A percentile compares a stretch with the other conserved stretches of the same genome.
Evolutionary conservation across 345 rosid species (phyloP).

Genomic region (Sisymbrium irio): DNA sequence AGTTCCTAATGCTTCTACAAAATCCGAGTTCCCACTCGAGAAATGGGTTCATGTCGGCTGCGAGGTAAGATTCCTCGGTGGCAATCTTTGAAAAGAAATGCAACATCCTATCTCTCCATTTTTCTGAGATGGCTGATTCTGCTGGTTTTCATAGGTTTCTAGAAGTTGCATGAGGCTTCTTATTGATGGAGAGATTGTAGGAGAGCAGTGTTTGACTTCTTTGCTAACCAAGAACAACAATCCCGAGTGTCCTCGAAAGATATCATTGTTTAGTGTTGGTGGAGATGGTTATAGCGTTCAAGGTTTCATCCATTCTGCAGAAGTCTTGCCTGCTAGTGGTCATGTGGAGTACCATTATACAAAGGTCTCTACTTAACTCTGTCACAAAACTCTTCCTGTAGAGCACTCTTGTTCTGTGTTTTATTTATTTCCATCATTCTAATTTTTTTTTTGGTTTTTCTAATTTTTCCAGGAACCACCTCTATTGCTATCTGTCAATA

Average conservation of each 20-base stretch:
- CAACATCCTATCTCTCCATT: background rate
- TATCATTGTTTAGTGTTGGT: constrained; percentile 37
- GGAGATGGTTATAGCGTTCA: constrained; percentile 44
- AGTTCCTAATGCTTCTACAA: constrained; percentile 35
- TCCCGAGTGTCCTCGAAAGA: constrained; percentile 35
- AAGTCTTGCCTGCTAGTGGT: constrained; percentile 43
- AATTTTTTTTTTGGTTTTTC: background rate
- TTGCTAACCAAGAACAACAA: constrained; percentile 26
- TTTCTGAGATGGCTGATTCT: background rate
- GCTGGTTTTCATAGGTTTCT: constrained; percentile 40
- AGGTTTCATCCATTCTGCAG: constrained; percentile 50
- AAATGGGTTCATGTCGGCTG: constrained; percentile 73
- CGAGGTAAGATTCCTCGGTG: constrained; percentile 40
- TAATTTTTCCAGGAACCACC: constrained; percentile 59
- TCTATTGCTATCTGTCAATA: constrained; percentile 50
- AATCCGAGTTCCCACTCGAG: constrained; percentile 41
- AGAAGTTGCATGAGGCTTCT: constrained; percentile 44
- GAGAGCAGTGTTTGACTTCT: constrained; percentile 41
- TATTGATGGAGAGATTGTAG: constrained; percentile 49
- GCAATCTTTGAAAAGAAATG: background rate
- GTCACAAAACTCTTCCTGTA: constrained; percentile 1
- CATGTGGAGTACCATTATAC: constrained; percentile 43
- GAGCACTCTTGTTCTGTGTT: background rate
- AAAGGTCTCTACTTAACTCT: constrained; percentile 33
- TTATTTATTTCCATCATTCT: background rate